These are phyloP conservation scores for Boletus sensibilis DNA, from an alignment of 768 basidiomycete species.

Conservation along the genomic window DNA sequence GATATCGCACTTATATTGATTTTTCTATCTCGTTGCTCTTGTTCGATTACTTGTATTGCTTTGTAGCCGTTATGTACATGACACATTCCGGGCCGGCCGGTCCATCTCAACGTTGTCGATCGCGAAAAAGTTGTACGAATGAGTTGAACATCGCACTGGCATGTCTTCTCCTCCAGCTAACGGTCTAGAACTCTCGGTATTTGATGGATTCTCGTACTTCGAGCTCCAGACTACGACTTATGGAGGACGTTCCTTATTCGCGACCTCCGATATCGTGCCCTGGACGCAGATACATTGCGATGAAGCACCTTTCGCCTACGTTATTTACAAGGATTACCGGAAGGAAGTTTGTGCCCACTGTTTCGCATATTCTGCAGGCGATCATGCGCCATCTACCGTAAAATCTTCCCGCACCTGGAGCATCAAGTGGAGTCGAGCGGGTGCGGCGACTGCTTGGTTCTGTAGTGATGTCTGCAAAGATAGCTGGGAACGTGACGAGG, in stretches of 20 bases:
- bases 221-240: constrained; percentile 37
- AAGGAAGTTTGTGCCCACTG: constrained; percentile 68
- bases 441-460: constrained; percentile 51
- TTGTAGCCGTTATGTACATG: background rate
- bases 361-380: constrained; percentile 52
- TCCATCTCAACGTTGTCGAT: background rate
- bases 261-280: constrained; percentile 40
- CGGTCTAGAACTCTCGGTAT: background rate
- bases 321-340: constrained; percentile 60
- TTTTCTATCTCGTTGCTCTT: background rate
- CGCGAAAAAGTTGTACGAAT: background rate
- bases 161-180: constrained; percentile 7
- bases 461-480: constrained; percentile 50
- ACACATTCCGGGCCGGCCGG: background rate
- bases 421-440: constrained; percentile 33
- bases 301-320: constrained; percentile 51
- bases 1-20: background rate
- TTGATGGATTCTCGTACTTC: constrained; percentile 14
- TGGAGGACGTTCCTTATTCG: constrained; percentile 56
- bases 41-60: background rate
- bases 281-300: constrained; percentile 46
- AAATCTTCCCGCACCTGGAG: constrained; percentile 42
- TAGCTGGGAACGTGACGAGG: constrained; percentile 40
- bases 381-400: constrained; percentile 18
- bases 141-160: background rate